These are phyloP conservation scores for Colletotrichum simmondsii DNA, from an alignment of 2,329 filamentous ascomycete genomes.

Conservation along the genomic window DNA sequence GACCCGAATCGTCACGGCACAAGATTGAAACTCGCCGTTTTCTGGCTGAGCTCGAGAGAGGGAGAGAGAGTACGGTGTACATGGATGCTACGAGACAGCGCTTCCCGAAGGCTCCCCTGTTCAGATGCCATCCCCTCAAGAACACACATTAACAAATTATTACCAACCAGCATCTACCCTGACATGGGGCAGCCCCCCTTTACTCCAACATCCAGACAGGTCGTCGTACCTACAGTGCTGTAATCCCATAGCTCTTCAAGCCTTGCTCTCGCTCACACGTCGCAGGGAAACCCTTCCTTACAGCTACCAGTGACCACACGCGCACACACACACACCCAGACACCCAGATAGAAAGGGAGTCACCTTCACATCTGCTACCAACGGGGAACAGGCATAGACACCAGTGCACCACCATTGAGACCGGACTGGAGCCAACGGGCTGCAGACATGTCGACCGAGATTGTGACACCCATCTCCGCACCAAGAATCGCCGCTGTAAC, in stretches of 20 bases:
- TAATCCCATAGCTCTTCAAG: not conserved
- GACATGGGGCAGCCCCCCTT: not conserved
- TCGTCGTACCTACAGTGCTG: slow-evolving; percentile 6
- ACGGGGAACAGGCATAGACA: not conserved
- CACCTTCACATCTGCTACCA: not conserved
- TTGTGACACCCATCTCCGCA: slow-evolving; percentile 33
- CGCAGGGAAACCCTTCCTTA: not conserved
- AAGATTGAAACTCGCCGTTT: not conserved
- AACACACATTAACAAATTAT: slow-evolving; percentile 23
- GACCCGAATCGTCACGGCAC: not conserved
- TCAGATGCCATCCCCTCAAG: not conserved
- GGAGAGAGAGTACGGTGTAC: not conserved
- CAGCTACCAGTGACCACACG: not conserved
- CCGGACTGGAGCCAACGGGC: slow-evolving; percentile 2
- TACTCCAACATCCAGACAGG: slow-evolving; percentile 22
- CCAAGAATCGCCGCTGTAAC: slow-evolving; percentile 31
- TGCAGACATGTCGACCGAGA: slow-evolving; percentile 17
- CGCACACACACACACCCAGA: slow-evolving; percentile 5
- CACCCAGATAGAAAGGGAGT: not conserved
- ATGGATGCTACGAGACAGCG: not conserved
- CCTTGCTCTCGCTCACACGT: not conserved
- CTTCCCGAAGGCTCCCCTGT: not conserved
- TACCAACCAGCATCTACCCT: slow-evolving; percentile 23
- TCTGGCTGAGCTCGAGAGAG: too few species aligned
- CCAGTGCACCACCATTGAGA: not conserved